Percentiles rank a stretch among this genome's conserved stretches.
Conservation (phyloP, 2,329 filamentous ascomycete species). For the Hypoxylon sp. region DNA sequence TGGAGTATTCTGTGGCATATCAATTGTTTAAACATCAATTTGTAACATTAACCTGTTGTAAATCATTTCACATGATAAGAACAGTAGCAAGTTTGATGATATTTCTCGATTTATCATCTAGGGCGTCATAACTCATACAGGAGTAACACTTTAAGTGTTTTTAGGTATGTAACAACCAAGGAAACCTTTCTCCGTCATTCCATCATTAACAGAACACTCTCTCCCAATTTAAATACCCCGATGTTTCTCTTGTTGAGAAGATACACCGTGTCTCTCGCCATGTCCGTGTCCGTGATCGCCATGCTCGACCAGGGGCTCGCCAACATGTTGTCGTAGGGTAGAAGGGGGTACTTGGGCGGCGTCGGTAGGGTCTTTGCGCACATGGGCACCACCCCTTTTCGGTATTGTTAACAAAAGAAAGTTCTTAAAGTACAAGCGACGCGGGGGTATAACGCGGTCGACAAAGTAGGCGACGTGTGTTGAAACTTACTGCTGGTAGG, state of each 20-base stretch:
- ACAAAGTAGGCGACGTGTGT: conserved; percentile 10
- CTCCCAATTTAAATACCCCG: conserved; percentile 56
- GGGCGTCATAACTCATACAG: conserved; percentile 13
- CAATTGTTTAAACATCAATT: no score
- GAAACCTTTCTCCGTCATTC: conserved; percentile 11
- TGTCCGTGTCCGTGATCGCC: conserved; percentile 58
- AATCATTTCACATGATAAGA: neutral
- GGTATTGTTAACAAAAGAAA: conserved; percentile 20
- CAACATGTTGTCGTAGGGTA: conserved; percentile 60
- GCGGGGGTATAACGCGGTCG: neutral
- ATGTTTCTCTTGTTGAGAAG: conserved; percentile 62
- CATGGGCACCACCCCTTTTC: conserved; percentile 20
- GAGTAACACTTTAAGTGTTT: conserved; percentile 3
- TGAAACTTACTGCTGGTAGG: conserved; percentile 57
- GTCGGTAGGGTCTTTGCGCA: conserved; percentile 62
- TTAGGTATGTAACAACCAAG: neutral
- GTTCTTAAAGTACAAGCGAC: neutral
- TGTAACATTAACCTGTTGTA: no score
- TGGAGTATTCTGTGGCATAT: no score
- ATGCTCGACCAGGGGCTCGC: conserved; percentile 60
- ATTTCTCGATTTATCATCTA: conserved; percentile 1
- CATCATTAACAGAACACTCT: conserved; percentile 13
- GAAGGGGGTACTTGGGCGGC: conserved; percentile 69
- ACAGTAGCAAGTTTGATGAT: neutral
- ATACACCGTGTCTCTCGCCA: conserved; percentile 58